Percentiles rank a stretch among this genome's conserved stretches.
Conservation (phyloP, 148 eudicot species). For the Rhododendron vialii region DNA sequence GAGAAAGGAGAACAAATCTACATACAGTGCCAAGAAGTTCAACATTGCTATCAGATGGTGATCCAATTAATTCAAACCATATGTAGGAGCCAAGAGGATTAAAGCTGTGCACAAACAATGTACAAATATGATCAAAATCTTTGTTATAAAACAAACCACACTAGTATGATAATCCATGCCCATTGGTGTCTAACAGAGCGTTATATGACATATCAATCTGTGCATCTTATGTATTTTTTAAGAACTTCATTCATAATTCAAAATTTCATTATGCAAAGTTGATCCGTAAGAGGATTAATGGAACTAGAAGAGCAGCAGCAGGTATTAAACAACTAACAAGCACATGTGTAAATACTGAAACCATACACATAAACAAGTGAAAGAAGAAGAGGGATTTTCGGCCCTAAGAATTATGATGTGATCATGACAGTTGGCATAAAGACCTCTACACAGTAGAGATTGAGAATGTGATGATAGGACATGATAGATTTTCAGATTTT, state of each 20-base stretch:
- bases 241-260: background rate
- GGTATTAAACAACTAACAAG: background rate
- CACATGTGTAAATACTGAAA: background rate
- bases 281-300: background rate
- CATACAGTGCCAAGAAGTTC: constrained; percentile 94
- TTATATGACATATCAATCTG: background rate
- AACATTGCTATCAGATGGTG: constrained; percentile 91
- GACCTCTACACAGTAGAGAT: background rate
- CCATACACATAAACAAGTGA: background rate
- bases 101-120: constrained; percentile 49
- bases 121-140: background rate
- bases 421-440: background rate
- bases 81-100: constrained; percentile 85
- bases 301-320: background rate
- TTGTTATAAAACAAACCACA: background rate
- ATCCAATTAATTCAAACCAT: constrained; percentile 84
- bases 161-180: background rate
- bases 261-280: background rate
- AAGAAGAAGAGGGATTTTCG: background rate
- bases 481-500: too few relatives aligned
- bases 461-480: background rate
- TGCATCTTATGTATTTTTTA: background rate
- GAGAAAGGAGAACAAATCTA: constrained; percentile 17
- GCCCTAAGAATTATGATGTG: background rate
- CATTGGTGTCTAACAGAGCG: background rate